Evolutionary conservation across 2,329 filamentous ascomycete species (phyloP).

Genomic region (Camptophora hylomeconis): DNA sequence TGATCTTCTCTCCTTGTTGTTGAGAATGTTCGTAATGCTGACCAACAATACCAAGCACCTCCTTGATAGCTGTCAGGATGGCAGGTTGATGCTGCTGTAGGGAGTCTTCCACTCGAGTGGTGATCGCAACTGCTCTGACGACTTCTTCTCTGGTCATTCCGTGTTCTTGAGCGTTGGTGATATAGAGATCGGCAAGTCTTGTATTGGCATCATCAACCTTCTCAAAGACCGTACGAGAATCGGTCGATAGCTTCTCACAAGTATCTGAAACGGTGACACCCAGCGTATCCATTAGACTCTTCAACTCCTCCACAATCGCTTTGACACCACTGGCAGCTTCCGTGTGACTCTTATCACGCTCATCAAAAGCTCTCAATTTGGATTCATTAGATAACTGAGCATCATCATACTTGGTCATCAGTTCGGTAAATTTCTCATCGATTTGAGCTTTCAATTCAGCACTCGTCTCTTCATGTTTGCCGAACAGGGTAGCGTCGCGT

Average conservation of each 20-base stretch:
- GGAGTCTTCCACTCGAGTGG: slow-evolving; percentile 65
- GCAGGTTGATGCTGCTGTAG: slow-evolving; percentile 76
- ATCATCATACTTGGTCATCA: slow-evolving; percentile 81
- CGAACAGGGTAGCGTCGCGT: slow-evolving; percentile 39
- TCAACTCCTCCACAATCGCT: slow-evolving; percentile 73
- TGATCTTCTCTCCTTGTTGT: slow-evolving; percentile 80
- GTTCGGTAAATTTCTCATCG: slow-evolving; percentile 66
- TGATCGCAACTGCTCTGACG: slow-evolving; percentile 56
- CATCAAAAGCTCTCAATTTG: slow-evolving; percentile 59
- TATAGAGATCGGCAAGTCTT: slow-evolving; percentile 60
- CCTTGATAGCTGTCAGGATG: slow-evolving; percentile 72
- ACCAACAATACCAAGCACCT: slow-evolving; percentile 69
- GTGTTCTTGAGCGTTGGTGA: slow-evolving; percentile 65
- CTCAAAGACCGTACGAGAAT: slow-evolving; percentile 73
- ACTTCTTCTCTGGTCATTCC: slow-evolving; percentile 71
- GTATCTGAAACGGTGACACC: slow-evolving; percentile 69
- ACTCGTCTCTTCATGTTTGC: slow-evolving; percentile 48
- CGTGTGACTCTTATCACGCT: slow-evolving; percentile 59
- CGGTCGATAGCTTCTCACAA: slow-evolving; percentile 74
- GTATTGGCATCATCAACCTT: slow-evolving; percentile 66
- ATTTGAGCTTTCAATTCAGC: slow-evolving; percentile 44
- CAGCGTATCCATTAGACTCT: slow-evolving; percentile 71
- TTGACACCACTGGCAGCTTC: slow-evolving; percentile 64
- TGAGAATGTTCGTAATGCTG: slow-evolving; percentile 85
- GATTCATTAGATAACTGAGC: slow-evolving; percentile 63